phyloP scores from a whole-genome alignment of 805 yeast species.

The Candida koratica region DNA sequence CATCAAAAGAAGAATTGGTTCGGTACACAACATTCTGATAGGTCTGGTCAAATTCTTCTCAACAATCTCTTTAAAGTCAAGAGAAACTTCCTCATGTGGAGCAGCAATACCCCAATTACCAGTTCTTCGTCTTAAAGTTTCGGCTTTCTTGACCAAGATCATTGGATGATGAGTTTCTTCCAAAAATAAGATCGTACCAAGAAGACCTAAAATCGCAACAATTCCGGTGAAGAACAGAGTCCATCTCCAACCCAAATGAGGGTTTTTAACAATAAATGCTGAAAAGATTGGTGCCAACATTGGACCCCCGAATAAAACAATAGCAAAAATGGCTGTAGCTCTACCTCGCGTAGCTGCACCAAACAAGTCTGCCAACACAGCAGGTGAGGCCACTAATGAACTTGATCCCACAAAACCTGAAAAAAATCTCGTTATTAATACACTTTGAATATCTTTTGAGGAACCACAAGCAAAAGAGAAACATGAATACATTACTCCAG shows the following conservation, averaged over 20 bases:
- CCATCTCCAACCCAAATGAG: slow-evolving; percentile 54
- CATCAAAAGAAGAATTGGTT: slow-evolving; percentile 41
- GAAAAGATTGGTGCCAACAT: slow-evolving; percentile 70
- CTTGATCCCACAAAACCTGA: slow-evolving; percentile 82
- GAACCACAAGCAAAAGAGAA: slow-evolving; percentile 65
- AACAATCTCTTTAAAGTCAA: slow-evolving; percentile 29
- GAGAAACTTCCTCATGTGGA: slow-evolving; percentile 33
- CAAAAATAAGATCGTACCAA: slow-evolving; percentile 26
- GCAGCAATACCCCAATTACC: slow-evolving; percentile 40
- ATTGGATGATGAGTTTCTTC: slow-evolving; percentile 42
- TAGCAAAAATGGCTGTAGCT: slow-evolving; percentile 67
- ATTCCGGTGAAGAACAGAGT: slow-evolving; percentile 50
- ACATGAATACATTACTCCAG: slow-evolving; percentile 35
- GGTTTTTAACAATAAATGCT: slow-evolving; percentile 37
- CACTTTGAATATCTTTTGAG: slow-evolving; percentile 74
- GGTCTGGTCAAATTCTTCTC: slow-evolving; percentile 39
- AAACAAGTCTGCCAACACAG: slow-evolving; percentile 80
- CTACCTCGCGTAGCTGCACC: slow-evolving; percentile 64
- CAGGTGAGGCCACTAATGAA: slow-evolving; percentile 80
- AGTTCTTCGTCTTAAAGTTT: slow-evolving; percentile 34
- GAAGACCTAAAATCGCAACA: slow-evolving; percentile 29
- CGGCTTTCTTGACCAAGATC: slow-evolving; percentile 31
- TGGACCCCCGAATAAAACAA: slow-evolving; percentile 77
- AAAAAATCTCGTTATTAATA: slow-evolving; percentile 73
- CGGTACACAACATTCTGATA: slow-evolving; percentile 34